Conservation (phyloP, 2,329 filamentous ascomycete species). For the Teratosphaeria nubilosa region DNA sequence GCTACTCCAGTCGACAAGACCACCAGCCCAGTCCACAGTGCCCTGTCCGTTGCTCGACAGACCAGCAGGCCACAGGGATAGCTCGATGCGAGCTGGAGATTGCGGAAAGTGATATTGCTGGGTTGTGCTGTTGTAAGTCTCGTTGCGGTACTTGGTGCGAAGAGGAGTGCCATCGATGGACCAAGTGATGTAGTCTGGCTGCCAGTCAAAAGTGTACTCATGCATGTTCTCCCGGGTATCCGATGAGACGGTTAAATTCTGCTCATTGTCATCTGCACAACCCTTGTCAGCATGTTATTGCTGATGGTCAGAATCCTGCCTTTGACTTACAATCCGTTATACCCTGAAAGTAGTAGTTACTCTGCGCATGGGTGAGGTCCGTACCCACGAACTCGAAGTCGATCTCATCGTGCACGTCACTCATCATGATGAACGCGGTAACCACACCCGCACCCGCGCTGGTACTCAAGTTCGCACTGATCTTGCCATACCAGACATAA, state of each 20-base stretch:
- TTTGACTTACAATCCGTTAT: slow-evolving; percentile 68
- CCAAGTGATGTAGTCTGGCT: slow-evolving; percentile 77
- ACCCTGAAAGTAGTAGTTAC: slow-evolving; percentile 96
- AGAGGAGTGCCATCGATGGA: slow-evolving; percentile 69
- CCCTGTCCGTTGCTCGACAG: slow-evolving; percentile 67
- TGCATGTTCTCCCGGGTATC: slow-evolving; percentile 73
- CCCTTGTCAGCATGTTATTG: slow-evolving; percentile 1
- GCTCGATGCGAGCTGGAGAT: slow-evolving; percentile 78
- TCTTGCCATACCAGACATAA: slow-evolving; percentile 96
- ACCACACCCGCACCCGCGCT: slow-evolving; percentile 79
- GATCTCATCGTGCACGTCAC: slow-evolving; percentile 95
- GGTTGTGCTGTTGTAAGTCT: slow-evolving; percentile 77
- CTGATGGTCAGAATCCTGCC: neutral
- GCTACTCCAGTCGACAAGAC: slow-evolving; percentile 76
- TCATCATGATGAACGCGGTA: slow-evolving; percentile 93
- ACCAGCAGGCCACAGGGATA: slow-evolving; percentile 94
- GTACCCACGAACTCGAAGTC: slow-evolving; percentile 90
- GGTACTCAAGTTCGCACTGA: slow-evolving; percentile 76
- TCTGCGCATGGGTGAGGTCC: slow-evolving; percentile 69
- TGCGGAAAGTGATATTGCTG: slow-evolving; percentile 84
- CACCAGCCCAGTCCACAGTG: slow-evolving; percentile 86
- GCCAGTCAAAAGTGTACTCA: slow-evolving; percentile 90
- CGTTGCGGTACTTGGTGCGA: slow-evolving; percentile 61
- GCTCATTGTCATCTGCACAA: slow-evolving; percentile 58
- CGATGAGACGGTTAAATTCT: slow-evolving; percentile 52